These are phyloP conservation scores for Metschnikowia corniflorae DNA, from an alignment of 805 yeast genomes.

Conservation along the genomic window DNA sequence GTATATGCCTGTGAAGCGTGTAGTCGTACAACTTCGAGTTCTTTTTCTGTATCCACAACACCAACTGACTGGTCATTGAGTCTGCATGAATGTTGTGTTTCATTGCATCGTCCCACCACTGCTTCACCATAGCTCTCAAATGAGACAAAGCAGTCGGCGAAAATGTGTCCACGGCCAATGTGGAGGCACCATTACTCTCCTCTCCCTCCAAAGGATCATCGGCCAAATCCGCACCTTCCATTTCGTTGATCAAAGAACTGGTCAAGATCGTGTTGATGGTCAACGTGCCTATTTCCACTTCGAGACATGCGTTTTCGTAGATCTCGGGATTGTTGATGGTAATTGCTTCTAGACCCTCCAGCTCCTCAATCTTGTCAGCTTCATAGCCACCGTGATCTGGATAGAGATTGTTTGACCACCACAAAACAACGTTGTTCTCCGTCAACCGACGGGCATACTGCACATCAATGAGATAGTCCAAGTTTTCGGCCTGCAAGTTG, in stretches of 20 bases:
- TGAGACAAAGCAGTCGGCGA: constrained; percentile 69
- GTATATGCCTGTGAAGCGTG: constrained; percentile 79
- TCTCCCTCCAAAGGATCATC: constrained; percentile 40
- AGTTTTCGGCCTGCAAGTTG: constrained; percentile 73
- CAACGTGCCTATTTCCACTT: constrained; percentile 72
- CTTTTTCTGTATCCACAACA: constrained; percentile 81
- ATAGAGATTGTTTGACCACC: constrained; percentile 86
- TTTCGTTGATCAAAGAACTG: constrained; percentile 78
- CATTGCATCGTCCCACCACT: constrained; percentile 93
- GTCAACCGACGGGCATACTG: constrained; percentile 76
- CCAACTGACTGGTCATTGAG: constrained; percentile 73
- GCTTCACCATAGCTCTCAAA: constrained; percentile 70
- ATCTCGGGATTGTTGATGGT: constrained; percentile 73
- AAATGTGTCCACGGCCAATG: constrained; percentile 79
- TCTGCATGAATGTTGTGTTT: constrained; percentile 69
- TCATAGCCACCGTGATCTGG: constrained; percentile 87
- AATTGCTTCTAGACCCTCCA: constrained; percentile 63
- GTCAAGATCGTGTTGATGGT: constrained; percentile 84
- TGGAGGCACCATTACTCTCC: constrained; percentile 39
- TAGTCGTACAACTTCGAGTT: constrained; percentile 74
- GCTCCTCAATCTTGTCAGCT: constrained; percentile 54
- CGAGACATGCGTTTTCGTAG: constrained; percentile 74
- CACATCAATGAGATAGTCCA: constrained; percentile 77
- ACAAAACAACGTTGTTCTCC: constrained; percentile 65
- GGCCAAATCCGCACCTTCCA: constrained; percentile 78